Evolutionary conservation across 345 rosid genomes (phyloP), one percentile per base, ranked within the genome.

Genomic region (Salix dunnii): DNA sequence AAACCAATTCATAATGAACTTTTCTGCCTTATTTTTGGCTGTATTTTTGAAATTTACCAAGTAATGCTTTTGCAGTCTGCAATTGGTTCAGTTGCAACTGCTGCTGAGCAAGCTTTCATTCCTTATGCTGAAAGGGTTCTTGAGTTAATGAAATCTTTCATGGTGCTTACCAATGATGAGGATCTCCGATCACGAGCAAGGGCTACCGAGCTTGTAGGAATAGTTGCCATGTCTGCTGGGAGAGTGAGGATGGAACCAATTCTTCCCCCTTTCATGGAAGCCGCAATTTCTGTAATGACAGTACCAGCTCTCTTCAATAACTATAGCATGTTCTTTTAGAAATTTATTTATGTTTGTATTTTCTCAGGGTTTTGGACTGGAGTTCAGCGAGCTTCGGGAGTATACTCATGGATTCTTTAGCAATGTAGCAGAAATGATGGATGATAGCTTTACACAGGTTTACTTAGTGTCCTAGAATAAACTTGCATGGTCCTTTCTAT

Each of bases 191-290:
- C 96, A 33, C 91, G 99, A 74, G 97, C 99, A 23, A 91, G 99
- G 84, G 90, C 99, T 40, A 96, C 99, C 31, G 99, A 96, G 87
- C 97, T 96, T 85, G 98, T 96, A 70, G 98, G 99, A 80, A 94
- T 96, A 80, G 96, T 94, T 58, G 97, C 98, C n/a, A 94, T 94
- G 99, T 88, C 97, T 82, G 93, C 89, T 84, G 97, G 98, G 69
- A 94, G 90, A 84, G 36, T 68, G 60, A 87, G 96, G 80, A 94
- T 92, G 92, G 97, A 94, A 78, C 85, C 97, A 61, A 87, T 94
- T 82, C 77, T 96, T 80, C 86, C 92, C 61, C 90, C 98, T 70
- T 96, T 89, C 81, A 86, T 96, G 84, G 98, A 96, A 87, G 98
- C 98, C 30, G 97, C 98, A 61, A 92, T 96, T 72, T 88, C 92